Percentiles rank a stretch among this genome's conserved stretches.
Evolutionary conservation across 1,284 basidiomycete genomes (phyloP).

Genomic region (Fomitopsis betulina): DNA sequence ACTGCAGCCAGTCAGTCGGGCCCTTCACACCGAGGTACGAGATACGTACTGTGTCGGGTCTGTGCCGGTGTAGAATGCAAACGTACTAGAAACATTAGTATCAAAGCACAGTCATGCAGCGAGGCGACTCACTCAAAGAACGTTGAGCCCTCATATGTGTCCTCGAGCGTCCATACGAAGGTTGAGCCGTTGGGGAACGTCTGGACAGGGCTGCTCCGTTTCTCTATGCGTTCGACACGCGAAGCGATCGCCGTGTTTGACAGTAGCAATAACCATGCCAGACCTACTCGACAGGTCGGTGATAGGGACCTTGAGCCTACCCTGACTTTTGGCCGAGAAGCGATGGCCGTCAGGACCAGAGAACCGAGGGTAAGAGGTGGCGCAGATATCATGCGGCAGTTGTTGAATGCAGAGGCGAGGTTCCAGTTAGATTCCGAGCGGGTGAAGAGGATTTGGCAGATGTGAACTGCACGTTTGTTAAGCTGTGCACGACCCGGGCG

Average conservation of each 20-base stretch:
- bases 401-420: background rate
- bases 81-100: slow-evolving; percentile 36
- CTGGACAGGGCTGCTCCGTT: slow-evolving; percentile 20
- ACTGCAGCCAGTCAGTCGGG: slow-evolving; percentile 30
- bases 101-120: background rate
- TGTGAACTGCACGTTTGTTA: background rate
- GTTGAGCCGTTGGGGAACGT: slow-evolving; percentile 22
- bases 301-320: background rate
- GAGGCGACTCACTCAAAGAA: slow-evolving; percentile 32
- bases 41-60: slow-evolving; percentile 63
- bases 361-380: slow-evolving; percentile 17
- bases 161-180: slow-evolving; percentile 34
- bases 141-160: slow-evolving; percentile 28
- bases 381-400: slow-evolving; percentile 12
- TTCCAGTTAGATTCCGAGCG: background rate
- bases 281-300: background rate
- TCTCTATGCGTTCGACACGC: slow-evolving; percentile 9
- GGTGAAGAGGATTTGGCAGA: background rate
- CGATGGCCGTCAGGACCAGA: slow-evolving; percentile 8
- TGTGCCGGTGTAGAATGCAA: slow-evolving; percentile 49
- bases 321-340: background rate
- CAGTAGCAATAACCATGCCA: slow-evolving; percentile 11
- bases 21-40: slow-evolving; percentile 1
- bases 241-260: slow-evolving; percentile 9
- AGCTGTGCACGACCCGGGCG: background rate